phyloP scores from a whole-genome alignment of 2,329 filamentous ascomycete genomes.

The Cladosporium halotolerans region DNA sequence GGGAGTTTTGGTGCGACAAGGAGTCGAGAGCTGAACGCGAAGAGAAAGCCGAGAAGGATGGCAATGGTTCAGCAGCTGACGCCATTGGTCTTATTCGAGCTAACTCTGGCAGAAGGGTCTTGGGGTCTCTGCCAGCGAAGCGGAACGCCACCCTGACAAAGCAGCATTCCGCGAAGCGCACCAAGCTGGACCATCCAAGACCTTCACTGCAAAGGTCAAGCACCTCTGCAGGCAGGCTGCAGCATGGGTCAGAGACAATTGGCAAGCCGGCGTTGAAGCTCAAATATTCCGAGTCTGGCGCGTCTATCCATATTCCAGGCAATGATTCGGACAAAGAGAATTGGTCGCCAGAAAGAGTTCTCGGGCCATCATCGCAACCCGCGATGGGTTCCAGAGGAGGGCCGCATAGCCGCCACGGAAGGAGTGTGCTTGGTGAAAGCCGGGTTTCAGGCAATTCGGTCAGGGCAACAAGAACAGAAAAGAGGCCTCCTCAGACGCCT shows the following conservation, averaged over 20 bases:
- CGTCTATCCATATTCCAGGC: slow-evolving; percentile 45
- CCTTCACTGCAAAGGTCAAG: slow-evolving; percentile 26
- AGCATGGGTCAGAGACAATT: slow-evolving; percentile 11
- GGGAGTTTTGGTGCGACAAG: slow-evolving; percentile 85
- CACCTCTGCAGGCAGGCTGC: slow-evolving; percentile 28
- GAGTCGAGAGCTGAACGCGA: slow-evolving; percentile 73
- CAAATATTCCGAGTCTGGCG: slow-evolving; percentile 26
- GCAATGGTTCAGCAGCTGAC: slow-evolving; percentile 69
- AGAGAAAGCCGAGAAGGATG: slow-evolving; percentile 73
- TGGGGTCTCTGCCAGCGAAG: slow-evolving; percentile 54
- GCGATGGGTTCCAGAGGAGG: slow-evolving; percentile 17
- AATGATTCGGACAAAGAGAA: slow-evolving; percentile 94
- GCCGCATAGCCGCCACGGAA: slow-evolving; percentile 15
- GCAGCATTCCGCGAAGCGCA: slow-evolving; percentile 23
- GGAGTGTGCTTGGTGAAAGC: slow-evolving; percentile 12
- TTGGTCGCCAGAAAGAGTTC: slow-evolving; percentile 55
- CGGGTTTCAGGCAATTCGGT: slow-evolving; percentile 2
- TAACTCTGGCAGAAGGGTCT: slow-evolving; percentile 51
- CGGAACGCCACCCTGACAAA: slow-evolving; percentile 48
- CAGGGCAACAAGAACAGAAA: not conserved
- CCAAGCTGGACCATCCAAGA: slow-evolving; percentile 44
- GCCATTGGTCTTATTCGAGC: slow-evolving; percentile 77
- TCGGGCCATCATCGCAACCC: slow-evolving; percentile 12
- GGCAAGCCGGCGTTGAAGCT: slow-evolving; percentile 16
- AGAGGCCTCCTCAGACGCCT: slow-evolving; percentile 5